Conservation (phyloP, 1,284 basidiomycete genomes). For the Cystobasidium pallidum region DNA sequence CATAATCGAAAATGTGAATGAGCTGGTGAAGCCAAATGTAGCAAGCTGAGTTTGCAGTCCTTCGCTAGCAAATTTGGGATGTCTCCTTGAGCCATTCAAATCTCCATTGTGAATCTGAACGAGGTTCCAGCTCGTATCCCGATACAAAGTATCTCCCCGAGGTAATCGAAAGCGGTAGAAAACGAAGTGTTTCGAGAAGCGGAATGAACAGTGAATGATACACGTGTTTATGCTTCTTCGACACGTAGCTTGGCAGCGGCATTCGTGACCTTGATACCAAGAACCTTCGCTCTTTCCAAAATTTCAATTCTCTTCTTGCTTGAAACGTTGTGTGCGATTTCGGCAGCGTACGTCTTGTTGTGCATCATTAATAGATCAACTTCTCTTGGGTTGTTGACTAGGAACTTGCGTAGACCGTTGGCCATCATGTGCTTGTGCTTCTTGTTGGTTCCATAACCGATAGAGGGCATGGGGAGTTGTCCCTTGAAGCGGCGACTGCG, state of each 20-base stretch:
- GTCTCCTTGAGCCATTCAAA: too few relatives aligned
- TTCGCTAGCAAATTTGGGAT: neutral
- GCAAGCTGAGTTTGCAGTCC: neutral
- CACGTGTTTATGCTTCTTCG: slow-evolving; percentile 79
- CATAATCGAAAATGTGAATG: neutral
- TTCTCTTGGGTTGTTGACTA: slow-evolving; percentile 88
- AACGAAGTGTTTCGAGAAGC: too few relatives aligned
- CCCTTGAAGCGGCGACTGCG: slow-evolving; percentile 45
- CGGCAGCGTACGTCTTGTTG: slow-evolving; percentile 94
- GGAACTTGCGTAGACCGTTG: slow-evolving; percentile 81
- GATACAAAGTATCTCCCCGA: too few relatives aligned
- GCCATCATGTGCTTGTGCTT: slow-evolving; percentile 91
- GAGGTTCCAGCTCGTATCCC: too few relatives aligned
- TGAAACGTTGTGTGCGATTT: slow-evolving; percentile 96
- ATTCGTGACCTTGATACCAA: slow-evolving; percentile 79
- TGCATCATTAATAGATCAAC: slow-evolving; percentile 95
- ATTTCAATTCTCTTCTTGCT: slow-evolving; percentile 94
- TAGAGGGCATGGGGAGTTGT: slow-evolving; percentile 37
- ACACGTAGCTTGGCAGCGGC: slow-evolving; percentile 90
- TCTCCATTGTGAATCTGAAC: too few relatives aligned
- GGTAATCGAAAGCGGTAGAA: too few relatives aligned
- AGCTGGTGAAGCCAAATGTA: neutral
- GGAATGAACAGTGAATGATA: too few relatives aligned
- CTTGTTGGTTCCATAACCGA: slow-evolving; percentile 62
- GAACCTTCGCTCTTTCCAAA: slow-evolving; percentile 86